These are phyloP conservation scores for Citrullus mucosospermus DNA, from an alignment of 306 rosid species.

Conservation along the genomic window DNA sequence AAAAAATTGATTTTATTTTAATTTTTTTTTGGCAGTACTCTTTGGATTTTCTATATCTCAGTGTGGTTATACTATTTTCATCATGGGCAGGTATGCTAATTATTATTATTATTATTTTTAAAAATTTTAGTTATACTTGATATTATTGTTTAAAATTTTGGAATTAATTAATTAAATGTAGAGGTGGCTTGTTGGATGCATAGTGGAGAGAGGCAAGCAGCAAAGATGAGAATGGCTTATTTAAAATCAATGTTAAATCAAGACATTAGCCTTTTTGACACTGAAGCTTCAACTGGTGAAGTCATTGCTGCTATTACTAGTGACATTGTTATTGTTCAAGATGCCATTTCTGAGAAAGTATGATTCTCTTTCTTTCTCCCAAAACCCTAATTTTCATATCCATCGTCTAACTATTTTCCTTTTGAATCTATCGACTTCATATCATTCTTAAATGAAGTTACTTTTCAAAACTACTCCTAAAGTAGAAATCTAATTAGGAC, in stretches of 20 bases:
- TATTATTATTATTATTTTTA: background rate
- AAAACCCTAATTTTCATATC: background rate
- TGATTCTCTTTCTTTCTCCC: background rate
- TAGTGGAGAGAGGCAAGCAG: slow-evolving; percentile 86
- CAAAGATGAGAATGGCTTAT: slow-evolving; percentile 96
- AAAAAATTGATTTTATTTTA: background rate
- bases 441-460: too few species aligned
- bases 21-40: slow-evolving; percentile 54
- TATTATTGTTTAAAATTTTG: too few species aligned
- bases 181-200: slow-evolving; percentile 99
- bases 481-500: too few species aligned
- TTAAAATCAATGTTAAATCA: slow-evolving; percentile 74
- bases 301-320: slow-evolving; percentile 82
- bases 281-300: slow-evolving; percentile 85
- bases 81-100: slow-evolving; percentile 65
- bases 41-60: slow-evolving; percentile 80
- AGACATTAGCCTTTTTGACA: slow-evolving; percentile 84
- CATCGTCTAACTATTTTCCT: too few species aligned
- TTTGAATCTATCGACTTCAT: too few species aligned
- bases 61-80: slow-evolving; percentile 72
- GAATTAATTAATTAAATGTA: background rate
- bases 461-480: too few species aligned
- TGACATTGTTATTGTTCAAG: slow-evolving; percentile 83
- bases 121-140: too few species aligned
- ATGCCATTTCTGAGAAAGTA: slow-evolving; percentile 92